phyloP scores from a whole-genome alignment of 495 filamentous ascomycete species.

The Choiromyces venosus region DNA sequence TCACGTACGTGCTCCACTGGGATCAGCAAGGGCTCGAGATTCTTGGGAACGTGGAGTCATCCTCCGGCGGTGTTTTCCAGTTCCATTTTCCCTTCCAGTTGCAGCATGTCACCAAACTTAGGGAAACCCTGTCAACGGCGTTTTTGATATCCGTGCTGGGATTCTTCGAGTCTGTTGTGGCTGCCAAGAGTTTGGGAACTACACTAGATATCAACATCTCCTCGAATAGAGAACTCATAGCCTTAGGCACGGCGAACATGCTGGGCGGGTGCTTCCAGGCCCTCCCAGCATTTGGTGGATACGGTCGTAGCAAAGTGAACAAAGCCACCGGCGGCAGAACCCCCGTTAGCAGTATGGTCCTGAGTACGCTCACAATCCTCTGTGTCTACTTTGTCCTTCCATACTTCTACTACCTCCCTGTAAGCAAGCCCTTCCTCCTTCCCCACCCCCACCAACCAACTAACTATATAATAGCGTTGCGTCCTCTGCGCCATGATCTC shows the following conservation, averaged over 20 bases:
- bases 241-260: slow-evolving; percentile 83
- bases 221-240: slow-evolving; percentile 89
- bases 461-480: slow-evolving; percentile 5
- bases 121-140: slow-evolving; percentile 82
- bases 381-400: slow-evolving; percentile 76
- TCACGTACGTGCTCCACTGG: slow-evolving; percentile 76
- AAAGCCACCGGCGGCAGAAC: slow-evolving; percentile 83
- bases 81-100: slow-evolving; percentile 81
- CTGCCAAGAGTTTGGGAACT: slow-evolving; percentile 77
- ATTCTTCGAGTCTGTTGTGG: slow-evolving; percentile 98
- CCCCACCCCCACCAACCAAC: slow-evolving; percentile 2
- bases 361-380: slow-evolving; percentile 74
- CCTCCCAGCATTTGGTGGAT: slow-evolving; percentile 90
- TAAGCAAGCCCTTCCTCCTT: slow-evolving; percentile 59
- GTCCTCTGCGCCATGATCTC: slow-evolving; percentile 91
- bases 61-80: slow-evolving; percentile 60
- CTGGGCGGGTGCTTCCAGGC: slow-evolving; percentile 86
- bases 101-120: slow-evolving; percentile 69
- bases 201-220: slow-evolving; percentile 61
- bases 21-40: slow-evolving; percentile 73
- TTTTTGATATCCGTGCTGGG: slow-evolving; percentile 92
- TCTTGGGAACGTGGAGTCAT: slow-evolving; percentile 70
- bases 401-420: slow-evolving; percentile 86
- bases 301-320: slow-evolving; percentile 94
- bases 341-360: slow-evolving; percentile 81